Evolutionary conservation across 192 early-diverging fungal genomes (phyloP).

Genomic region (Rhizophagus prolifer): DNA sequence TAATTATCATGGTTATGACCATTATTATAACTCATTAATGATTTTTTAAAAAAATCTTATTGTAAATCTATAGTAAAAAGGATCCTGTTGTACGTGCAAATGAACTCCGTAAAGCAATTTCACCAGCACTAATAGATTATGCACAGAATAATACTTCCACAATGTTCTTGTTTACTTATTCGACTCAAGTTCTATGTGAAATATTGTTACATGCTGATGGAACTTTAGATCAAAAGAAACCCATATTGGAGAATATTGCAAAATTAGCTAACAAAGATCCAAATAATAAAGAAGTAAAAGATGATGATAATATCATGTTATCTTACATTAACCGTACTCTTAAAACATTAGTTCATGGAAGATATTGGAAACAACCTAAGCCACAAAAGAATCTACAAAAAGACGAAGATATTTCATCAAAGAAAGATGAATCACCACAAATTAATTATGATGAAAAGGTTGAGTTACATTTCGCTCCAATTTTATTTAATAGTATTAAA

Average conservation of each 20-base stretch:
- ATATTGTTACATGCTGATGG: conserved; percentile 63
- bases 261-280: conserved; percentile 39
- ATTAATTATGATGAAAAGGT: conserved; percentile 32
- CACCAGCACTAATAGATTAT: conserved; percentile 60
- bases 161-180: conserved; percentile 64
- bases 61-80: conserved; percentile 69
- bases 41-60: not conserved
- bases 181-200: conserved; percentile 71
- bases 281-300: conserved; percentile 25
- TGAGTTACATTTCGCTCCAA: conserved; percentile 40
- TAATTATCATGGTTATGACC: not conserved
- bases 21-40: not conserved
- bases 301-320: conserved; percentile 45
- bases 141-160: conserved; percentile 49
- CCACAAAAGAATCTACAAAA: not conserved
- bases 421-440: conserved; percentile 33
- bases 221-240: conserved; percentile 40
- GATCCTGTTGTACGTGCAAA: conserved; percentile 61
- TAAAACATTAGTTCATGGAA: conserved; percentile 51
- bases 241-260: conserved; percentile 42
- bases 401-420: not conserved
- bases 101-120: conserved; percentile 69
- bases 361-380: not conserved
- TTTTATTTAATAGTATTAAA: conserved; percentile 35
- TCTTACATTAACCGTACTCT: conserved; percentile 51